phyloP scores from a whole-genome alignment of 2,329 filamentous ascomycete species.

The Sphaerulina musiva region DNA sequence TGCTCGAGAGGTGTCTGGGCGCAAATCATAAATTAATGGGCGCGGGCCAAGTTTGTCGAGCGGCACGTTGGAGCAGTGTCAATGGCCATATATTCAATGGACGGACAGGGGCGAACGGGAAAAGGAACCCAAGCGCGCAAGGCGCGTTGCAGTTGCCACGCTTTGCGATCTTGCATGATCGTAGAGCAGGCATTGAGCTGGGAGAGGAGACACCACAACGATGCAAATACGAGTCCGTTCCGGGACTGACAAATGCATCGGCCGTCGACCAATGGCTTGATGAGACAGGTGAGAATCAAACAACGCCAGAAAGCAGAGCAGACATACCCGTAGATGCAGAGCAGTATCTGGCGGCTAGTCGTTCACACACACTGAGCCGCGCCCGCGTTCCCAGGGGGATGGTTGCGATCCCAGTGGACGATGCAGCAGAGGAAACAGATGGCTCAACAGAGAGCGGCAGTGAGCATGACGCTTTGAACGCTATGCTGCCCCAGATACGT shows the following conservation, averaged over 20 bases:
- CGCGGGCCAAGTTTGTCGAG: constrained; percentile 19
- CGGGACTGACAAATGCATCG: constrained; percentile 6
- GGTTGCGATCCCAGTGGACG: constrained; percentile 2
- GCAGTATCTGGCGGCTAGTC: constrained; percentile 13
- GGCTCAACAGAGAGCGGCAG: constrained; percentile 8
- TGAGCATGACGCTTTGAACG: constrained; percentile 1
- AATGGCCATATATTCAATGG: constrained; percentile 25
- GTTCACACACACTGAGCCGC: constrained; percentile 13
- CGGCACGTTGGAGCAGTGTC: constrained; percentile 11
- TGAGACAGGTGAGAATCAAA: constrained; percentile 22
- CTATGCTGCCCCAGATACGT: neutral
- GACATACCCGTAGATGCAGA: constrained; percentile 23
- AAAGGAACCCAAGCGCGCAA: constrained; percentile 1
- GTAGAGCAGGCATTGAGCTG: constrained; percentile 2
- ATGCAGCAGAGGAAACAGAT: constrained; percentile 1
- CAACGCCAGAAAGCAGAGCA: constrained; percentile 12
- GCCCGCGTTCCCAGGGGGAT: constrained; percentile 18
- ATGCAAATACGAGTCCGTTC: constrained; percentile 14
- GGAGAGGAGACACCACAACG: neutral
- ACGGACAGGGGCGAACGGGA: constrained; percentile 10
- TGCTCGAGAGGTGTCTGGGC: constrained; percentile 21
- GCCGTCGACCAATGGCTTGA: constrained; percentile 25
- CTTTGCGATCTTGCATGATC: constrained; percentile 7
- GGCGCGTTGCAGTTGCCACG: constrained; percentile 10
- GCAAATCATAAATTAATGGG: constrained; percentile 3